Conservation (phyloP, 768 basidiomycete genomes). For the Lanmaoa pseudosensibilis region DNA sequence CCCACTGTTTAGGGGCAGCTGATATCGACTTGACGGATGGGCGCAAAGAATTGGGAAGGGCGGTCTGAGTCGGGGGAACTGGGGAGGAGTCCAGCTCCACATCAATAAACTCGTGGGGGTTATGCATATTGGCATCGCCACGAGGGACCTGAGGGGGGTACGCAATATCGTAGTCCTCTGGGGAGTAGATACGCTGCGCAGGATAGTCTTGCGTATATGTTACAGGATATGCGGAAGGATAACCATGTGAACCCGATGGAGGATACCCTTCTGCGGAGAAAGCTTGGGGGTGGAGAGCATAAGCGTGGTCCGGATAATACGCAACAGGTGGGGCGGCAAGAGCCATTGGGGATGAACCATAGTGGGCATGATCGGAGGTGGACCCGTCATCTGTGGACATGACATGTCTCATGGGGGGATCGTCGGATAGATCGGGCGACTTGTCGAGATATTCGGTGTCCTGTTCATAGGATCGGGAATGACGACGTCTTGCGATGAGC, state of each 20-base stretch:
- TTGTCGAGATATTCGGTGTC: constrained; percentile 33
- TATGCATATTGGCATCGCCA: constrained; percentile 10
- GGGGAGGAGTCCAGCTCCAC: constrained; percentile 12
- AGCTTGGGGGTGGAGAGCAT: constrained; percentile 11
- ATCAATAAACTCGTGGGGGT: constrained; percentile 11
- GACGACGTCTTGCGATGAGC: constrained; percentile 33
- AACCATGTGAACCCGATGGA: not conserved
- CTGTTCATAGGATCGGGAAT: constrained; percentile 24
- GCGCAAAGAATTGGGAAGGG: constrained; percentile 14
- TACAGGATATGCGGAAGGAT: not conserved
- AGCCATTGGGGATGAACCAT: constrained; percentile 18
- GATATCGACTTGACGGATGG: constrained; percentile 9
- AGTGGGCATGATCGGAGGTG: constrained; percentile 26
- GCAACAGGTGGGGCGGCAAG: constrained; percentile 14
- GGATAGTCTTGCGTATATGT: constrained; percentile 15
- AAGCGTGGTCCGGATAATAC: constrained; percentile 27
- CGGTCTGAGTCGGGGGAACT: not conserved
- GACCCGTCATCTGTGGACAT: constrained; percentile 15
- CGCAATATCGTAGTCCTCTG: constrained; percentile 21
- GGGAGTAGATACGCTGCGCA: constrained; percentile 26
- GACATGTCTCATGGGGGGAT: constrained; percentile 13
- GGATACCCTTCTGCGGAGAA: constrained; percentile 9
- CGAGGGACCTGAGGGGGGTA: constrained; percentile 26
- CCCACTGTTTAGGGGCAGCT: constrained; percentile 6
- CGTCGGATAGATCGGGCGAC: constrained; percentile 2